Evolutionary conservation across 345 rosid genomes (phyloP), one percentile per base, ranked within the genome.

Genomic region (Eucalyptus coolabah): DNA sequence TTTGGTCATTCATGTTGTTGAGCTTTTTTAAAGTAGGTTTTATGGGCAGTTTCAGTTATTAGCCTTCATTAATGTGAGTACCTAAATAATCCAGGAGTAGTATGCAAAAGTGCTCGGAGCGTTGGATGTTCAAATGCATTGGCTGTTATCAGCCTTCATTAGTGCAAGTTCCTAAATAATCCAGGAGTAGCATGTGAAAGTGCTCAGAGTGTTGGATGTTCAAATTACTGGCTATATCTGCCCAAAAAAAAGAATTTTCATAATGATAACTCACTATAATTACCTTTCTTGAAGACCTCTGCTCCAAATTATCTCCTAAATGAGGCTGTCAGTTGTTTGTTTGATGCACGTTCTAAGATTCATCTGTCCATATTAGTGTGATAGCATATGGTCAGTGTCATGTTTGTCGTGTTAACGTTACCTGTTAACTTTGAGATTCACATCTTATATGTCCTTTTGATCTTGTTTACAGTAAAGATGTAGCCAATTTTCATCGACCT

Each of bases 401-500:
- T 87, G 77, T 86, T 80, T 50, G 19, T 51, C 34, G 6, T 88
- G 42, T 89, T 92, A 51, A 72, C 24, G 40, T 88, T 28, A 30
- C 86, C 54, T n/a, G 86, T 13, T 88, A 77, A 40, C 47, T 17
- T 88, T 42, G 77, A 65, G 49, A 60, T 50, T 83, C 50, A 44
- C 34, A 26, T 59, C 86, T 56, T 56, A 34, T 45, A n/a, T 53
- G 60, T 32, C 28, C 12, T 80, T 88, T 53, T 86, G 56, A 30
- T 86, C 90, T 89, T 34, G 80, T 89, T 87, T 92, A 90, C 97
- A 98, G 99, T 92, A 98, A 98, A 94, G 99, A 98, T 94, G 88
- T 96, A 89, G 96, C 98, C 89, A 92, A 97, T 93, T 98, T 98
- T 95, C 99, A 98, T 93, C 98, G 97, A 86, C 99, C 99, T 77